These are phyloP conservation scores for Gossypium anomalum DNA, from an alignment of 345 rosid species.

Conservation along the genomic window DNA sequence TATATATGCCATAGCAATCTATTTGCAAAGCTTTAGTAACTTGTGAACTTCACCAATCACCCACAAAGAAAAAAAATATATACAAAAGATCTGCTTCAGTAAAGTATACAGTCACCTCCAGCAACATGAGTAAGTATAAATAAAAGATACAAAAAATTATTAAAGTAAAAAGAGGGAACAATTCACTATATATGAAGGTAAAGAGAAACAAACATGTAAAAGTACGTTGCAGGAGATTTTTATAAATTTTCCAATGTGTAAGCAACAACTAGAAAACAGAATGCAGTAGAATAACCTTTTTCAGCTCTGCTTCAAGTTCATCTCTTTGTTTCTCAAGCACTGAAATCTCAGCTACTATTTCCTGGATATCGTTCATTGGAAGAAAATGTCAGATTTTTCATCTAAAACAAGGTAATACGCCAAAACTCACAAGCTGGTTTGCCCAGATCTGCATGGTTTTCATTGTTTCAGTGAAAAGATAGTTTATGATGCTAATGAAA, in stretches of 20 bases:
- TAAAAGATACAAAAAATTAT: neutral
- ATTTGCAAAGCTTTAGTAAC: neutral
- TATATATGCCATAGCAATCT: neutral
- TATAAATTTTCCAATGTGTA: neutral
- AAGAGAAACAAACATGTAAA: neutral
- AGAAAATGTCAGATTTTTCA: slow-evolving; percentile 14
- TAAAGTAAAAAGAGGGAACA: neutral
- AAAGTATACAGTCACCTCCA: neutral
- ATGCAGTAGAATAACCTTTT: slow-evolving; percentile 44
- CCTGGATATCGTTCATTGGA: slow-evolving; percentile 41
- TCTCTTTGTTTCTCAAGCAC: slow-evolving; percentile 77
- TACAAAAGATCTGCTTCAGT: neutral
- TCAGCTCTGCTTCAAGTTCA: slow-evolving; percentile 87
- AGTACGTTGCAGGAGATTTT: neutral
- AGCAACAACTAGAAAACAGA: neutral
- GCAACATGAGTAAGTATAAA: neutral
- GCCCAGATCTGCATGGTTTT: neutral
- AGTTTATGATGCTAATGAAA: neutral
- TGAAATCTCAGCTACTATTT: slow-evolving; percentile 70
- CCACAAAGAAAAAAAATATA: neutral
- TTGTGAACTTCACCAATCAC: neutral
- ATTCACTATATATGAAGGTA: neutral
- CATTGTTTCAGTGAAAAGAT: slow-evolving; percentile 3
- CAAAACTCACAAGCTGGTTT: slow-evolving; percentile 2
- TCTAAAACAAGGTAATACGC: neutral